Evolutionary conservation across 441 rosid species (phyloP), one percentile per base, ranked within the genome.

Genomic region (Hura crepitans): DNA sequence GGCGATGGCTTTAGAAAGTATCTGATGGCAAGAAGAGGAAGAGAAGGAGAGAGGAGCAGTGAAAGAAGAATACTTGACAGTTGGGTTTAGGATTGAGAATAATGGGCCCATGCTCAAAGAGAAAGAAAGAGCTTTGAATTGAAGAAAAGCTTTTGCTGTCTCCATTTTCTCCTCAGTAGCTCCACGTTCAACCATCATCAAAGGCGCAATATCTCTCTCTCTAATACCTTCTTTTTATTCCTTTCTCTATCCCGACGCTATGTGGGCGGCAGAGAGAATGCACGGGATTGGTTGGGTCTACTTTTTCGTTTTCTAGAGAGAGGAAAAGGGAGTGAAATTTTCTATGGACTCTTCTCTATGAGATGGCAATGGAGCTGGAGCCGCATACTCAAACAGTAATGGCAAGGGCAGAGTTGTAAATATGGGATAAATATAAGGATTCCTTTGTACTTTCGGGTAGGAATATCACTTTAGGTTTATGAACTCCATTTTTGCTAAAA

Each of bases 41-140:
- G 10, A 23, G 43, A 30, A 18, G 49, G 47, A n/a, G 46, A n/a
- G 25, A 68, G 65, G 20, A 54, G 62, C 17, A 65, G 64, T 6
- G 51, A 69, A 22, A 66, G 81, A 46, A 73, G 76, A 58, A 79
- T 58, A 76, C 80, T 79, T 74, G 88, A 85, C 78, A 72, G 83
- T 80, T 78, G 84, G 81, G 75, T 25, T 65, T 60, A 60, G 64
- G 43, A 71, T 53, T 58, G 61, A 30, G 42, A 47, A 54, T 6
- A 46, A 49, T 76, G 85, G 89, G 78, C 76, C 82, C 85, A 71
- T 66, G 33, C 15, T 6, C 49, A 30, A 27, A 53, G 54, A 71
- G 46, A 71, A 6, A 61, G 53, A 55, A 46, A 74, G 70, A 76
- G 69, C 75, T 76, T 81, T 60, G 51, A 51, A 65, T 55, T 49